These are phyloP conservation scores for Camelina hispida DNA, from an alignment of 345 rosid genomes.

Conservation along the genomic window DNA sequence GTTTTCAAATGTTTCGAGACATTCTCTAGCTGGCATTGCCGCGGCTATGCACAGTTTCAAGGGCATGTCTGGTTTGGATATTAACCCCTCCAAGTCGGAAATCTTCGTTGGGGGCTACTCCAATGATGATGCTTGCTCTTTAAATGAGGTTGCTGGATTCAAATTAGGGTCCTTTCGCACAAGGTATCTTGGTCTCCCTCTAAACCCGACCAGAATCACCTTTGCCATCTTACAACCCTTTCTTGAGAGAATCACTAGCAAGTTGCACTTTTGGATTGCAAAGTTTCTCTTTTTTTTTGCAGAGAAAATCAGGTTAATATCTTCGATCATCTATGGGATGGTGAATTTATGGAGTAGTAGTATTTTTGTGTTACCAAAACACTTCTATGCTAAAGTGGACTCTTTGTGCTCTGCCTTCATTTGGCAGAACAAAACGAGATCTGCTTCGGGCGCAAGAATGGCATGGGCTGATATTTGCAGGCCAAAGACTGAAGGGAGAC, in stretches of 20 bases:
- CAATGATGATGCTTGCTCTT: rapidly evolving
- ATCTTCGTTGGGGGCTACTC: background rate
- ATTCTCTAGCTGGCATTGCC: background rate
- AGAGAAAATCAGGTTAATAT: too few relatives aligned
- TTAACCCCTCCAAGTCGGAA: background rate
- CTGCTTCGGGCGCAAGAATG: too few relatives aligned
- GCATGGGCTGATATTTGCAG: too few relatives aligned
- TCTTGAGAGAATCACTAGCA: background rate
- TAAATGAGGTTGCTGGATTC: background rate
- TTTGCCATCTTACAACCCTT: background rate
- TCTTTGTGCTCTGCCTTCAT: too few relatives aligned
- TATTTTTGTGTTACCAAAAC: too few relatives aligned
- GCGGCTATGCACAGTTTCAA: background rate
- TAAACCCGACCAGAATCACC: background rate
- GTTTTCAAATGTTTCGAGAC: background rate
- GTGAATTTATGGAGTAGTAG: too few relatives aligned
- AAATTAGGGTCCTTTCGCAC: background rate
- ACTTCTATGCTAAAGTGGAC: too few relatives aligned
- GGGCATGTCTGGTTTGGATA: background rate
- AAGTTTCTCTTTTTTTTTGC: too few relatives aligned
- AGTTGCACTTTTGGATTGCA: too few relatives aligned
- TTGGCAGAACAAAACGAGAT: too few relatives aligned
- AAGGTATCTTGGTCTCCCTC: background rate
- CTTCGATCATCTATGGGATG: too few relatives aligned
- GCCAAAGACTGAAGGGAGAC: too few relatives aligned